Percentiles rank a stretch among this genome's conserved stretches.
phyloP scores from a whole-genome alignment of 345 rosid species.

The Turritis glabra region DNA sequence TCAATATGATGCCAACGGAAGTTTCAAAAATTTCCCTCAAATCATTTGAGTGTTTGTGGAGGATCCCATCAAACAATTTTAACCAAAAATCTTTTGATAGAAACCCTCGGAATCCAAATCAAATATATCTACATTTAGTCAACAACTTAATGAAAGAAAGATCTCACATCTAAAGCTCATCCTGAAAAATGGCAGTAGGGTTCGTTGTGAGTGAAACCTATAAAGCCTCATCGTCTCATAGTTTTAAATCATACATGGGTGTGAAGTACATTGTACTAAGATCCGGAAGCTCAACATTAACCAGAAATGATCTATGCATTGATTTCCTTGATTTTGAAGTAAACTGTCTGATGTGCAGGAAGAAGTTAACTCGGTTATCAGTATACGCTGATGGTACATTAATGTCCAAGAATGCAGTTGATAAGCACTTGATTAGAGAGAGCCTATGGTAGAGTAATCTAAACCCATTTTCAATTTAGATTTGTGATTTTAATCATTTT shows the following conservation, averaged over 20 bases:
- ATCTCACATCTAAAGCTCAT: no score
- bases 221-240: no score
- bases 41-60: no score
- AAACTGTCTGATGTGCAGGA: slow-evolving; percentile 46
- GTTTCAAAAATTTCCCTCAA: no score
- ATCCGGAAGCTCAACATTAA: background rate
- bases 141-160: no score
- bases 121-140: no score
- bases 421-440: slow-evolving; percentile 57
- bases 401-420: slow-evolving; percentile 54
- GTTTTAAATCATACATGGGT: no score
- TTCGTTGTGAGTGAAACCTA: no score
- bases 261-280: no score
- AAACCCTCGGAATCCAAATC: background rate
- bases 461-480: background rate
- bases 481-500: background rate
- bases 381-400: slow-evolving; percentile 69
- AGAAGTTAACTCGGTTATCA: slow-evolving; percentile 65
- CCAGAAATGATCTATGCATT: background rate
- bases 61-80: background rate
- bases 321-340: background rate
- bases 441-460: slow-evolving; percentile 32
- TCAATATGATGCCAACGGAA: background rate
- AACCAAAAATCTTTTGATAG: background rate
- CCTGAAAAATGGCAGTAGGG: no score